Evolutionary conservation across 2,329 filamentous ascomycete species (phyloP).

Genomic region (Fusarium sp.): DNA sequence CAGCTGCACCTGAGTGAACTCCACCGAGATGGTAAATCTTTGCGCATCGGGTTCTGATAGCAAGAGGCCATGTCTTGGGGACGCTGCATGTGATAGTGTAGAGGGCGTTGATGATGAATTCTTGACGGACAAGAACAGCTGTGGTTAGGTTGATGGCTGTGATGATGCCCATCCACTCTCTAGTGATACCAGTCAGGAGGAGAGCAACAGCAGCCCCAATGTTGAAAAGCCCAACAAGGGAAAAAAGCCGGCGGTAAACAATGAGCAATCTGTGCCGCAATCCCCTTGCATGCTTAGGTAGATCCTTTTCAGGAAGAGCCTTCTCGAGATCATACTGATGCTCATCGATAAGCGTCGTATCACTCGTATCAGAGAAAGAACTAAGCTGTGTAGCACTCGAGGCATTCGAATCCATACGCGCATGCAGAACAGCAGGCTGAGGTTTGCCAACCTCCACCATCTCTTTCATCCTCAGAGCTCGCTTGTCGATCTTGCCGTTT

Average conservation of each 20-base stretch:
- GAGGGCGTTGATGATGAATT: constrained; percentile 61
- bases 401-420: constrained; percentile 40
- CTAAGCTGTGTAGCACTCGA: constrained; percentile 41
- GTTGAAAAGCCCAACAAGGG: constrained; percentile 62
- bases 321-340: constrained; percentile 42
- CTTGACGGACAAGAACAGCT: constrained; percentile 62
- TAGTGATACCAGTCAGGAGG: constrained; percentile 46
- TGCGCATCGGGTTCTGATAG: constrained; percentile 56
- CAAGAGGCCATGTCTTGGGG: constrained; percentile 57
- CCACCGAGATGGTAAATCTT: constrained; percentile 63
- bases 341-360: constrained; percentile 31
- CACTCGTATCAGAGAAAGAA: constrained; percentile 25
- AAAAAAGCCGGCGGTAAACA: constrained; percentile 66
- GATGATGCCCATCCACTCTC: constrained; percentile 52
- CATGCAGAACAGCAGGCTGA: constrained; percentile 25
- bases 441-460: constrained; percentile 1
- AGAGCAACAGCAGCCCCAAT: constrained; percentile 57
- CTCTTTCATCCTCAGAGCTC: constrained; percentile 44
- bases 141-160: constrained; percentile 59
- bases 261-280: constrained; percentile 58
- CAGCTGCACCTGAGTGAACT: constrained; percentile 59
- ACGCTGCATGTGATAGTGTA: constrained; percentile 58
- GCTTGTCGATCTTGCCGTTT: constrained; percentile 67
- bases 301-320: constrained; percentile 54
- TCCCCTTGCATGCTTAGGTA: constrained; percentile 50